These are phyloP conservation scores for Silene coronaria DNA, from an alignment of 179 eudicot genomes.

Conservation along the genomic window DNA sequence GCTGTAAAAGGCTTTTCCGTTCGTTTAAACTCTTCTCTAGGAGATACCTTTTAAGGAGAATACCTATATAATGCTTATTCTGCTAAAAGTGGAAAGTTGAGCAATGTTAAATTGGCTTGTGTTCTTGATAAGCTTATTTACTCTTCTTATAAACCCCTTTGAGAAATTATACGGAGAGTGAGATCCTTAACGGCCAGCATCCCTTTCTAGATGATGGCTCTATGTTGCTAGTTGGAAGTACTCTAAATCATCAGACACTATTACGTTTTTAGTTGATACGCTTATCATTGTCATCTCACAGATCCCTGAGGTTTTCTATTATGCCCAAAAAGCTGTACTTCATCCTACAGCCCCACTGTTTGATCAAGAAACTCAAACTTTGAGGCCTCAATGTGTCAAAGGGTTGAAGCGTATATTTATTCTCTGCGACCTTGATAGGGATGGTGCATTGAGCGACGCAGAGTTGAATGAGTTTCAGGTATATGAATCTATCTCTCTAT, in stretches of 20 bases:
- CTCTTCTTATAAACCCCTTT: neutral
- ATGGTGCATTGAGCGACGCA: conserved; percentile 91
- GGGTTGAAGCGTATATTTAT: conserved; percentile 91
- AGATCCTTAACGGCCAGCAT: neutral
- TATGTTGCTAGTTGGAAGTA: neutral
- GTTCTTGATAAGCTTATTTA: neutral
- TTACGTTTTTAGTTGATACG: neutral
- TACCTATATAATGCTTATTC: neutral
- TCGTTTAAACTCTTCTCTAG: too few relatives aligned
- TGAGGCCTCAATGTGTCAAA: conserved; percentile 86
- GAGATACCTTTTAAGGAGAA: too few relatives aligned
- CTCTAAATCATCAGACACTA: neutral
- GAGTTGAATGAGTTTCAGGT: conserved; percentile 99
- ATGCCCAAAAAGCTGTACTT: conserved; percentile 94
- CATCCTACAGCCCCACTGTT: conserved; percentile 92
- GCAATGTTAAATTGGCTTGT: neutral
- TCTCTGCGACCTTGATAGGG: conserved; percentile 85
- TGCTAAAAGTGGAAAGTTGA: neutral
- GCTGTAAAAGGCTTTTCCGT: neutral
- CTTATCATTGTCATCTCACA: conserved; percentile 31
- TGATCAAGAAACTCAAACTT: conserved; percentile 89
- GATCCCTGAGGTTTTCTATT: conserved; percentile 93
- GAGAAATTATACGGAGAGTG: neutral
- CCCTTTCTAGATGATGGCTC: neutral
- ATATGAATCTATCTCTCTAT: neutral